phyloP scores from a whole-genome alignment of 495 filamentous ascomycete genomes.

The Penicillium parvum region DNA sequence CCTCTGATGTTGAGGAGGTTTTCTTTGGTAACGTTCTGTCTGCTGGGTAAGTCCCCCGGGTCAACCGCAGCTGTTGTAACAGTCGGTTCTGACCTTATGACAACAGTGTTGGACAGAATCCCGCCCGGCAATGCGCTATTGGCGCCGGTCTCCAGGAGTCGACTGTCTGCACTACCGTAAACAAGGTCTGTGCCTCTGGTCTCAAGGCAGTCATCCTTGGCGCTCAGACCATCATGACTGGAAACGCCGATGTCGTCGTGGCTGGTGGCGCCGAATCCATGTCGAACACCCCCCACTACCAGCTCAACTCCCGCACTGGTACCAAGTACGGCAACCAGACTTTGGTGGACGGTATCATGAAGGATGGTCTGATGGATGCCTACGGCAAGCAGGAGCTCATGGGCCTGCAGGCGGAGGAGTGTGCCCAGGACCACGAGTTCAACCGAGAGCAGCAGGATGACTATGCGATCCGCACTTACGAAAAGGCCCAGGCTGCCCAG shows the following conservation, averaged over 20 bases:
- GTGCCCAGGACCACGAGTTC: conserved; percentile 77
- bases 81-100: conserved; percentile 7
- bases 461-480: conserved; percentile 88
- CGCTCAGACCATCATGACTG: conserved; percentile 93
- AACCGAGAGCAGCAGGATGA: conserved; percentile 80
- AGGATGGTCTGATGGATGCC: conserved; percentile 88
- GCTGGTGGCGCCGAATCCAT: conserved; percentile 96
- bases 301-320: conserved; percentile 74
- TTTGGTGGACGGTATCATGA: conserved; percentile 83
- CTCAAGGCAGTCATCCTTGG: conserved; percentile 93
- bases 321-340: conserved; percentile 85
- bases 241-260: conserved; percentile 83
- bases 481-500: conserved; percentile 83
- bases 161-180: conserved; percentile 86
- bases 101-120: conserved; percentile 87
- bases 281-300: conserved; percentile 97
- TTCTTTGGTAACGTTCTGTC: conserved; percentile 98
- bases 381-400: conserved; percentile 89
- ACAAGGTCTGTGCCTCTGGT: conserved; percentile 96
- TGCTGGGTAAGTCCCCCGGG: conserved; percentile 63
- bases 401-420: conserved; percentile 90
- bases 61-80: not conserved
- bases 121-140: conserved; percentile 89
- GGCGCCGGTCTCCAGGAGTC: conserved; percentile 73
- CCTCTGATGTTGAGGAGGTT: conserved; percentile 86